Percentiles rank a stretch among this genome's conserved stretches.
phyloP scores from a whole-genome alignment of 257 asterid species.

The Penstemon eatonii region DNA sequence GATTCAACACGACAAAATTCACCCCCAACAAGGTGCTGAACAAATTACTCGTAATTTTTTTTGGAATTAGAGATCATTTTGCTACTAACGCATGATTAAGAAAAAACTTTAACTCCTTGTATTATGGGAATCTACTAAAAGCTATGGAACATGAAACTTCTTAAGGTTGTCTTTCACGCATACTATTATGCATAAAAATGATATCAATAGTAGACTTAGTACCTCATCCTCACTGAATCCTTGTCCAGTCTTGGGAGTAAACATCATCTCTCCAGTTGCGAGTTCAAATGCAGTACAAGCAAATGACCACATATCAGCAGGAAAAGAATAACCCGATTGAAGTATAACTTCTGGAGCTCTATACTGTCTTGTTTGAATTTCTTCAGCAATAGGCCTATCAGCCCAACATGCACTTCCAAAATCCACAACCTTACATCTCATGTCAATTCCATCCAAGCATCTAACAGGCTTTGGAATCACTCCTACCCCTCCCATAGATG shows the following conservation, averaged over 20 bases:
- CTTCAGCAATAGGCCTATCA: slow-evolving; percentile 75
- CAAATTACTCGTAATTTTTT: neutral
- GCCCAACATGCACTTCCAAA: slow-evolving; percentile 99
- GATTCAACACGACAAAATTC: slow-evolving; percentile 2
- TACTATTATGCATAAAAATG: slow-evolving; percentile 19
- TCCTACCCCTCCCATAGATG: slow-evolving; percentile 64
- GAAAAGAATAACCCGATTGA: slow-evolving; percentile 79
- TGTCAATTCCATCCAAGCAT: slow-evolving; percentile 76
- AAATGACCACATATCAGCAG: slow-evolving; percentile 98
- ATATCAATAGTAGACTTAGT: slow-evolving; percentile 16
- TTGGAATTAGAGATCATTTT: neutral
- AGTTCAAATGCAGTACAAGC: slow-evolving; percentile 97
- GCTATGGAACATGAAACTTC: slow-evolving; percentile 17
- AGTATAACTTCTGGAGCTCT: slow-evolving; percentile 97
- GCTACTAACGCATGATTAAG: neutral
- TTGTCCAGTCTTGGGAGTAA: slow-evolving; percentile 85
- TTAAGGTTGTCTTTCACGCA: slow-evolving; percentile 4
- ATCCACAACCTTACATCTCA: slow-evolving; percentile 92
- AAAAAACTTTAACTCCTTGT: neutral
- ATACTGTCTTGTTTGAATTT: slow-evolving; percentile 96
- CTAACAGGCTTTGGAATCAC: slow-evolving; percentile 60
- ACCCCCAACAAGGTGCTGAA: slow-evolving; percentile 9
- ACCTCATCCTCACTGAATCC: slow-evolving; percentile 98
- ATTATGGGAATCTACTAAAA: neutral
- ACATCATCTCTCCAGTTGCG: slow-evolving; percentile 98